Percentiles rank a stretch among this genome's conserved stretches.
These are phyloP conservation scores for Coelastrella sp. DNA, from an alignment of 139 green algal species.

Conservation along the genomic window DNA sequence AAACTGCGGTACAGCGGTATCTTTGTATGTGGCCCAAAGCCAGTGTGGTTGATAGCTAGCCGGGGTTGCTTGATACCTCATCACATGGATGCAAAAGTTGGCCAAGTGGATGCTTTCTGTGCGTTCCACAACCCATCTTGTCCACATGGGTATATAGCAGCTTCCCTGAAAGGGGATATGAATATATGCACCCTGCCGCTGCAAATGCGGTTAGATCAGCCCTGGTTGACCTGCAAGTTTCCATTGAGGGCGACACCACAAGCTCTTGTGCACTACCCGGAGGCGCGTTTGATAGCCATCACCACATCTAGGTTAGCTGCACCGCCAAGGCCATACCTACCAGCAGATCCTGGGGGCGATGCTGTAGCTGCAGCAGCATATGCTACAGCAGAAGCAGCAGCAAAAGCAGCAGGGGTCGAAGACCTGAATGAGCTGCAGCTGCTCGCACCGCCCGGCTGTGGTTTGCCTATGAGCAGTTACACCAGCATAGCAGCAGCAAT, in stretches of 20 bases:
- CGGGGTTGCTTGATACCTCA: slow-evolving; percentile 76
- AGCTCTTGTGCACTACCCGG: slow-evolving; percentile 65
- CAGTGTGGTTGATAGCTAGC: slow-evolving; percentile 81
- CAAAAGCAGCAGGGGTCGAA: slow-evolving; percentile 48
- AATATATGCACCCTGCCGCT: slow-evolving; percentile 86
- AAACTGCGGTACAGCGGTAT: slow-evolving; percentile 61
- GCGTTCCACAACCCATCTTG: slow-evolving; percentile 95
- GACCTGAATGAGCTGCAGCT: slow-evolving; percentile 66
- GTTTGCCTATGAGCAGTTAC: background rate
- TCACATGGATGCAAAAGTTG: slow-evolving; percentile 56
- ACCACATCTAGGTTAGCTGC: background rate
- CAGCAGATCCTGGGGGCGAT: slow-evolving; percentile 78
- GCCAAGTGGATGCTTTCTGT: slow-evolving; percentile 73
- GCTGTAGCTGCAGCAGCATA: slow-evolving; percentile 66
- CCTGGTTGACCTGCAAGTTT: slow-evolving; percentile 78
- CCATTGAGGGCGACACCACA: slow-evolving; percentile 71
- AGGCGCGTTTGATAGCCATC: slow-evolving; percentile 53
- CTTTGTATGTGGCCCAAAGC: slow-evolving; percentile 71
- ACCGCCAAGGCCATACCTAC: slow-evolving; percentile 56
- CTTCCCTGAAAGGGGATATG: slow-evolving; percentile 51
- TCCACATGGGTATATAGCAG: slow-evolving; percentile 59
- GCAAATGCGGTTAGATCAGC: slow-evolving; percentile 74
- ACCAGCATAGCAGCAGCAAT: background rate
- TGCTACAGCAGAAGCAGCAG: slow-evolving; percentile 58
- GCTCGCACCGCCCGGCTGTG: slow-evolving; percentile 48